A percentile compares a stretch with the other conserved stretches of the same genome.
These are phyloP conservation scores for Aspergillus piperis DNA, from an alignment of 2,329 filamentous ascomycete genomes.

Conservation along the genomic window DNA sequence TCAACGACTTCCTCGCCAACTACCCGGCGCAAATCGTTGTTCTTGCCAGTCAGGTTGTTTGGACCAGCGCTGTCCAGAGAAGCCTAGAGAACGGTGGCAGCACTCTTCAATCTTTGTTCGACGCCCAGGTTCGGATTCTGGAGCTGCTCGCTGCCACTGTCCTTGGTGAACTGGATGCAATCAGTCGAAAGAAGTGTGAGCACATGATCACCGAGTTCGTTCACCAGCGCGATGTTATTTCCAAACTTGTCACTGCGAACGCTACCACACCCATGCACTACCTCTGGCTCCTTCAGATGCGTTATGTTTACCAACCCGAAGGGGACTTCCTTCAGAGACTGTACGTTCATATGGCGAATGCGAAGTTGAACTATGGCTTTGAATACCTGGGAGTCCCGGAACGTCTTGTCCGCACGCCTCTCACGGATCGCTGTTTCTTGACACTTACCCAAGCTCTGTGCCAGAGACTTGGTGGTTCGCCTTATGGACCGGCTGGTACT, in stretches of 20 bases:
- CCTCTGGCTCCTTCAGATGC: constrained; percentile 95
- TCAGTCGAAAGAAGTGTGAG: constrained; percentile 94
- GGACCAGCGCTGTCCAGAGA: constrained; percentile 84
- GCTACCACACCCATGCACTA: constrained; percentile 79
- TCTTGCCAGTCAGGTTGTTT: constrained; percentile 87
- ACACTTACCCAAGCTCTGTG: constrained; percentile 95
- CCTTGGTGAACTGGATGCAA: constrained; percentile 80
- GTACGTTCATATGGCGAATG: constrained; percentile 95
- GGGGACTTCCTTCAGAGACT: constrained; percentile 82
- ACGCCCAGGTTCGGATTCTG: constrained; percentile 81
- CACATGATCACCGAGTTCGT: constrained; percentile 99
- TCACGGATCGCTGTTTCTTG: constrained; percentile 97
- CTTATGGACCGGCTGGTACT: constrained; percentile 95
- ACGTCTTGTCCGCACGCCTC: constrained; percentile 89
- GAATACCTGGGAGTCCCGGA: constrained; percentile 97
- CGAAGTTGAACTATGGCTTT: constrained; percentile 91
- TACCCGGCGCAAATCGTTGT: constrained; percentile 96
- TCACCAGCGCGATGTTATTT: constrained; percentile 91
- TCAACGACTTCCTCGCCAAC: constrained; percentile 76
- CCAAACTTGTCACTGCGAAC: constrained; percentile 75
- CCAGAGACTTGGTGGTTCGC: constrained; percentile 92
- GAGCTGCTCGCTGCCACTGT: constrained; percentile 85
- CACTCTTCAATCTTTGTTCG: constrained; percentile 70
- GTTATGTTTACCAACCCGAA: constrained; percentile 82
- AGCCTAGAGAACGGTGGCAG: constrained; percentile 71